Evolutionary conservation across 768 basidiomycete species (phyloP).

Genomic region (Infundibulicybe gibba): DNA sequence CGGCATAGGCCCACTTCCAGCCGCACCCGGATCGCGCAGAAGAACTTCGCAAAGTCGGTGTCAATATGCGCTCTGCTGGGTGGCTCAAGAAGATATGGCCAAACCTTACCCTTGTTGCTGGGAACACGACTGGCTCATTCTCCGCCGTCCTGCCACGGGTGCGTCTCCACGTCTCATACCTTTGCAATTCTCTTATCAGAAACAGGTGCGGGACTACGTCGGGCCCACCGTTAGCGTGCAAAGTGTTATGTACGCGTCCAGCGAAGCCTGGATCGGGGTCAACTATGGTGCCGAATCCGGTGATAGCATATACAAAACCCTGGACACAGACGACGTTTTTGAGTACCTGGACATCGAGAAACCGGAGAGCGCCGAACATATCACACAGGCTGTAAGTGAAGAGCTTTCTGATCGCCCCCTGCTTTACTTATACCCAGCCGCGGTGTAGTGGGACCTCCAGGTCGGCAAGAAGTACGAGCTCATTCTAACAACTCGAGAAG

Average conservation of each 20-base stretch:
- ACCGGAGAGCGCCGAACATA: neutral
- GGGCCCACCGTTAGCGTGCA: conserved; percentile 1
- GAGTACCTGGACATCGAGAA: conserved; percentile 5
- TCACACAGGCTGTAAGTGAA: conserved; percentile 1
- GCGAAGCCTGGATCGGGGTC: no score
- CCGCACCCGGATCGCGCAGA: conserved; percentile 4
- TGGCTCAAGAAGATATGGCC: conserved; percentile 7
- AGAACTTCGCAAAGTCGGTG: conserved; percentile 2
- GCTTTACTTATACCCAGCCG: no score
- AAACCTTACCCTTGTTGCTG: conserved; percentile 1
- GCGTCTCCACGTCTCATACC: neutral
- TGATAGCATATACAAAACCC: conserved; percentile 1
- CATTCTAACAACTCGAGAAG: conserved; percentile 6
- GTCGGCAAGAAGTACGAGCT: conserved; percentile 5
- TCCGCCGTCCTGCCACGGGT: conserved; percentile 4
- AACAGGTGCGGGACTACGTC: conserved; percentile 4
- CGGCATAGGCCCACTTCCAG: conserved; percentile 1
- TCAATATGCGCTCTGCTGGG: conserved; percentile 1
- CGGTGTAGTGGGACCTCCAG: conserved; percentile 9
- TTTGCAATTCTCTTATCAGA: neutral
- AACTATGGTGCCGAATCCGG: conserved; percentile 5
- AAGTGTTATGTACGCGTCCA: neutral
- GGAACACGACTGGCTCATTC: conserved; percentile 4
- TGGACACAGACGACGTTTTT: conserved; percentile 3
- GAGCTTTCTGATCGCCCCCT: no score